Evolutionary conservation across 208 protist species (phyloP), one percentile per base, ranked within the genome.

Genomic region (Herpetomonas tarakana): DNA sequence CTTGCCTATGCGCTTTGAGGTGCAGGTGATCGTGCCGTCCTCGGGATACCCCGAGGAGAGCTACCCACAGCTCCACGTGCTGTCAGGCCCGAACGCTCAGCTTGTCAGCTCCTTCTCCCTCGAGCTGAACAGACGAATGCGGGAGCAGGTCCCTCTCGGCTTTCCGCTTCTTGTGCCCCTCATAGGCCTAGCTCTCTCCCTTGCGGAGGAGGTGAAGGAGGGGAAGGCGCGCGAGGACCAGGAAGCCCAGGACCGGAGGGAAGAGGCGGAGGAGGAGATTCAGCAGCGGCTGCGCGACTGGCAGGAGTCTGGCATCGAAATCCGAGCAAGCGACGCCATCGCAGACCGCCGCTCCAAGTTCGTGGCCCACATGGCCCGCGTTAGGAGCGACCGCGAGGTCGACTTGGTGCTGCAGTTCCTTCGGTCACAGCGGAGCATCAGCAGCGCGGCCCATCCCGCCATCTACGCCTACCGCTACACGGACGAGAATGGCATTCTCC

Each of bases 381-480:
- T 94, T n/a, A 45, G 56, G 58, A 79, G 58, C 16, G 57, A 81
- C 1, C 74, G 62, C 19, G 72, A 83, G 11, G 84, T 92, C 45
- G 51, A 58, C 0, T 59, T 76, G 24, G 91, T 92, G 11, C 56
- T 97, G 0, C 0, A 31, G 21, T 64, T 78, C 53, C 71, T 97
- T 14, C 77, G 79, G 16, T 46, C 51, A 3, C 54, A 86, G 28
- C 79, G 74, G 19, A 62, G 76, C 59, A 95, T 97, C 41, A 78
- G 76, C n/a, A 63, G 58, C 38, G 93, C 93, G 0, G 74, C 84
- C 25, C 93, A 97, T 52, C 91, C 91, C 4, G 92, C 97, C 49
- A 98, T 98, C 44, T 90, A 81, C 45, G 96, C 96, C 18, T 98
- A 98, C 66, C 84, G 97, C n/a, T 89, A 97, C 54, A 75, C 57